Evolutionary conservation across 2,329 filamentous ascomycete species (phyloP).

Genomic region (Myriosclerotinia duriaeana): DNA sequence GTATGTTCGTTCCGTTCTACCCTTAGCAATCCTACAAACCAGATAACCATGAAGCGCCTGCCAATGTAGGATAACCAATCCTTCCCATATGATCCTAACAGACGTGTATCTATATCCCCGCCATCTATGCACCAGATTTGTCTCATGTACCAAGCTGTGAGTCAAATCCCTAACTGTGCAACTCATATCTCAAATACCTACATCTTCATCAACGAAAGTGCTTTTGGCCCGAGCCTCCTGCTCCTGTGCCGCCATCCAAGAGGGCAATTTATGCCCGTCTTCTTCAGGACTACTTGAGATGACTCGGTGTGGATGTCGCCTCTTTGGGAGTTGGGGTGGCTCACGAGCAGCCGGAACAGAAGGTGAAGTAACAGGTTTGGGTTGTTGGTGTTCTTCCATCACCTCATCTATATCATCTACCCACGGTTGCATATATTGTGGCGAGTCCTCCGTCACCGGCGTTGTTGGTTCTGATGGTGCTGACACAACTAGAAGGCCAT

Average conservation of each 20-base stretch:
- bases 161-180: neutral
- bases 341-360: slow-evolving; percentile 4
- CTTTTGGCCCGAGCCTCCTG: slow-evolving; percentile 41
- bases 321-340: slow-evolving; percentile 34
- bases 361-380: neutral
- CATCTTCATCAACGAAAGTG: slow-evolving; percentile 40
- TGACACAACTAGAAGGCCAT: slow-evolving; percentile 62
- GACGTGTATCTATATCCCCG: neutral
- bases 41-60: slow-evolving; percentile 6
- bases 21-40: neutral
- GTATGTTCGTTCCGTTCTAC: slow-evolving; percentile 1
- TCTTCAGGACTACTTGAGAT: slow-evolving; percentile 40
- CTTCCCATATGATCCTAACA: slow-evolving; percentile 3
- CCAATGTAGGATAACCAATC: slow-evolving; percentile 11
- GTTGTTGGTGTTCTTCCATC: slow-evolving; percentile 25
- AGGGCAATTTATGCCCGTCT: slow-evolving; percentile 37
- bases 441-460: slow-evolving; percentile 46
- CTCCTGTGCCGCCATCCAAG: slow-evolving; percentile 42
- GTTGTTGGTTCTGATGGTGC: slow-evolving; percentile 62
- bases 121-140: neutral
- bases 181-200: slow-evolving; percentile 25
- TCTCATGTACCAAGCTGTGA: neutral
- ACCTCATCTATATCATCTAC: slow-evolving; percentile 42
- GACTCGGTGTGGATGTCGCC: slow-evolving; percentile 31
- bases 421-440: slow-evolving; percentile 40